A percentile compares a stretch with the other conserved stretches of the same genome.
Evolutionary conservation across 192 early-diverging fungal genomes (phyloP).

Genomic region (Coemansia aciculifera): DNA sequence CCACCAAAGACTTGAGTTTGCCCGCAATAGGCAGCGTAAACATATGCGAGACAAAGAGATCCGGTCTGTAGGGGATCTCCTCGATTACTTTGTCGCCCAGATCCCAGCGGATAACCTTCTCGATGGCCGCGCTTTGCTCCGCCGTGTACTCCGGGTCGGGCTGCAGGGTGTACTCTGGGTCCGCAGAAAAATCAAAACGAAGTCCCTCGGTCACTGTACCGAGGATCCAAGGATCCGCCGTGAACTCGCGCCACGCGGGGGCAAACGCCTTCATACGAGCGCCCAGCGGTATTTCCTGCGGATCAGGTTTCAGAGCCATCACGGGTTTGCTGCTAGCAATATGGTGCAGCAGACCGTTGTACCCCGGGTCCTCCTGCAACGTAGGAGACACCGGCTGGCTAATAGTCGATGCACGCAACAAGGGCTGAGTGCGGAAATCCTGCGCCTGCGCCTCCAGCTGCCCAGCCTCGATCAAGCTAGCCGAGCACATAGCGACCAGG

Average conservation of each 20-base stretch:
- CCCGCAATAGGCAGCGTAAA: constrained; percentile 44
- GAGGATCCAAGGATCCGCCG: constrained; percentile 35
- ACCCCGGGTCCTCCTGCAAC: constrained; percentile 4
- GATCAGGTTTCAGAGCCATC: neutral
- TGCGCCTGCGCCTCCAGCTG: constrained; percentile 47
- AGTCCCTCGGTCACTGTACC: constrained; percentile 34
- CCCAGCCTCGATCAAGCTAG: constrained; percentile 37
- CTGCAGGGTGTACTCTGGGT: constrained; percentile 18
- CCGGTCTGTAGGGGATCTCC: constrained; percentile 31
- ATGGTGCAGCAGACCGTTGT: constrained; percentile 3
- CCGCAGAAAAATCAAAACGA: constrained; percentile 35
- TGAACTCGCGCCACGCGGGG: constrained; percentile 22
- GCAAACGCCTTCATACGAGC: constrained; percentile 39
- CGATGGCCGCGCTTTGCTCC: constrained; percentile 48
- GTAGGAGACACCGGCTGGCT: constrained; percentile 2
- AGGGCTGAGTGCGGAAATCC: constrained; percentile 11
- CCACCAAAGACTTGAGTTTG: constrained; percentile 46
- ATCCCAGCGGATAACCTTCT: constrained; percentile 51
- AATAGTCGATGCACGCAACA: neutral
- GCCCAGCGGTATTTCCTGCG: constrained; percentile 38
- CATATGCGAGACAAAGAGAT: constrained; percentile 51
- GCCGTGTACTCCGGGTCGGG: constrained; percentile 35
- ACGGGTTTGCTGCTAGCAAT: neutral
- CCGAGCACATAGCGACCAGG: constrained; percentile 38
- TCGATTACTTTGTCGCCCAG: constrained; percentile 54